Evolutionary conservation across 2,329 filamentous ascomycete genomes (phyloP).

Genomic region (Colletotrichum sp.): DNA sequence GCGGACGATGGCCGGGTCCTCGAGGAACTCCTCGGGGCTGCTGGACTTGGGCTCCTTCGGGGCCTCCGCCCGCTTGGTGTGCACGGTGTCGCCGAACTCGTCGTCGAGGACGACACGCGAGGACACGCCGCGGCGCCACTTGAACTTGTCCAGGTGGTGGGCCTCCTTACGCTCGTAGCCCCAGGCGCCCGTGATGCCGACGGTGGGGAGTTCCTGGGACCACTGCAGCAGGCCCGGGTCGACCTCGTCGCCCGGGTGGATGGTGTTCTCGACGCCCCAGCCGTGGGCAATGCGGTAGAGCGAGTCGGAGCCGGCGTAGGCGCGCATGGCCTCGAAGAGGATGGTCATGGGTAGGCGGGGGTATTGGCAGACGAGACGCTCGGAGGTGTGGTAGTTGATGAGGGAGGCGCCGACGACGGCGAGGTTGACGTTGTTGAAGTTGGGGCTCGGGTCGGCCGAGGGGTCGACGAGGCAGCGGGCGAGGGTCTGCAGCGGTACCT

Average conservation of each 20-base stretch:
- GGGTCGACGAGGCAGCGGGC: conserved; percentile 85
- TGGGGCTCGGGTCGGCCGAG: conserved; percentile 78
- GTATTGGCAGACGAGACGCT: conserved; percentile 87
- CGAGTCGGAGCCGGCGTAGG: conserved; percentile 78
- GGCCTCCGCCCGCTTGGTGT: conserved; percentile 20
- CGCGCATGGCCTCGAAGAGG: conserved; percentile 83
- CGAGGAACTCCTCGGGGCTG: conserved; percentile 16
- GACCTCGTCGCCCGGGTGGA: conserved; percentile 86
- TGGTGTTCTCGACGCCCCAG: conserved; percentile 93
- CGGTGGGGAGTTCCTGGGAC: conserved; percentile 50
- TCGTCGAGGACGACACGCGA: conserved; percentile 83
- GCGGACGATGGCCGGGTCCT: conserved; percentile 12
- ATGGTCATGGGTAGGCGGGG: conserved; percentile 91
- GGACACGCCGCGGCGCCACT: conserved; percentile 73
- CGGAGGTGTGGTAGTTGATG: conserved; percentile 86
- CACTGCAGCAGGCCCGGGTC: conserved; percentile 92
- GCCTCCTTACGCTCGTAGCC: conserved; percentile 58
- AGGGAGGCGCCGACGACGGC: conserved; percentile 82
- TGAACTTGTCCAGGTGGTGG: conserved; percentile 47
- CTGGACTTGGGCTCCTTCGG: conserved; percentile 18
- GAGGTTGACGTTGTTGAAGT: conserved; percentile 89
- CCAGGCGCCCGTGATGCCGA: conserved; percentile 52
- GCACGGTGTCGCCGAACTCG: conserved; percentile 74
- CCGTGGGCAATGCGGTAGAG: conserved; percentile 76
- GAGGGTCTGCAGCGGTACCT: conserved; percentile 84